Base-by-base conservation (phyloP, 805 yeast species). In the Ogataea kodamae region DNA sequence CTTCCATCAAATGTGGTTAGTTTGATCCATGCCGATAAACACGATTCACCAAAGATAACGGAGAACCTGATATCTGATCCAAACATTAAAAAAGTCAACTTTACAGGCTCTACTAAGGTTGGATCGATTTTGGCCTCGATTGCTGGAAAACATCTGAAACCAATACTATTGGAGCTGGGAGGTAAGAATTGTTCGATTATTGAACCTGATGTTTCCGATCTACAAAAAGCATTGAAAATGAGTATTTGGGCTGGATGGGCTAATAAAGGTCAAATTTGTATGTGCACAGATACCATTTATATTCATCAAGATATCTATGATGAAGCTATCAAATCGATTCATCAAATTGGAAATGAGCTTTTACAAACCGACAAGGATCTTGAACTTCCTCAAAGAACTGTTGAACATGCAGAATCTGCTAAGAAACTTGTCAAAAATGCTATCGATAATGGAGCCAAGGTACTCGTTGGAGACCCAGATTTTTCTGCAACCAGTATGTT, bases 201-300 rank as follows among this genome's bases (percentile, higher is more conserved):
- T 3, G 54, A 49, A 10, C 29, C 48, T 4, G 68, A 62, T 32
- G 48, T 39, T 10, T 61, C 59, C 0, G 60, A 65, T 38, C 36
- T 70, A 18, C 46, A 34, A 1, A 42, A 37, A 22, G 68, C 73
- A 1, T 46, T 61, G 2, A 39, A 44, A 1, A 33, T 34, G 10
- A 48, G 54, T 17, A 25, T 65, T 6, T 55, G 59, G 58, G 49
- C 62, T 16, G 48, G 64, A 7, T 67, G 68, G 70, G 47, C 57
- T 30, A 67, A 70, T 42, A 64, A 59, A 42, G 75, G 74, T 9
- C 74, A 70, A 36, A 59, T 70, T 14, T 70, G 76, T 45, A 70
- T 69, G 74, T 56, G 65, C 33, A 59, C 68, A 1, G 74, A 69
- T 32, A 46, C 50, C 6, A 49, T 65, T 1, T 66, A 40, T 32